Percentiles rank a stretch among this genome's conserved stretches.
Conservation (phyloP, 2,329 filamentous ascomycete genomes). For the Penicillium sp. region DNA sequence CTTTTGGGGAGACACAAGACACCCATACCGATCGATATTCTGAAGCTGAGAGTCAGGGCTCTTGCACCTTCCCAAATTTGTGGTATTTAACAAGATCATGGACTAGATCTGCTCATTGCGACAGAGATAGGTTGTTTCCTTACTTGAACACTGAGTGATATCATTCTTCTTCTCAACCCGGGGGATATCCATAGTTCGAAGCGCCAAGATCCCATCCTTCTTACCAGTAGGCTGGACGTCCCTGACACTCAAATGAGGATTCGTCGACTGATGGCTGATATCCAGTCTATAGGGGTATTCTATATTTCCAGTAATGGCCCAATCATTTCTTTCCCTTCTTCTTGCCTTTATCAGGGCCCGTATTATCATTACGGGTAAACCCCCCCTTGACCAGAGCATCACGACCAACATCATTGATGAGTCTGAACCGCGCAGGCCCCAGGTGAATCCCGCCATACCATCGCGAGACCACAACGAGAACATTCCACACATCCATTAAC, state of each 20-base stretch:
- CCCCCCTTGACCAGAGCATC: conserved; percentile 81
- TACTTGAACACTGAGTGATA: not conserved
- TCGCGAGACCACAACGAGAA: conserved; percentile 86
- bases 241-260: not conserved
- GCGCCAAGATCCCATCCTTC: not conserved
- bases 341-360: conserved; percentile 54
- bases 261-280: not conserved
- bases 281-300: not conserved
- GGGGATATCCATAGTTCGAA: too few relatives aligned
- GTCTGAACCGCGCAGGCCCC: conserved; percentile 83
- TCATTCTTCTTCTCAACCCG: not conserved
- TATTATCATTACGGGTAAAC: conserved; percentile 58
- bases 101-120: too few relatives aligned
- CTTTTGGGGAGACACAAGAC: too few relatives aligned
- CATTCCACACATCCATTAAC: conserved; percentile 90
- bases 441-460: conserved; percentile 95
- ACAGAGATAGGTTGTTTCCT: too few relatives aligned
- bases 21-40: too few relatives aligned
- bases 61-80: too few relatives aligned
- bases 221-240: not conserved
- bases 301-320: not conserved
- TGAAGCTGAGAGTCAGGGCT: too few relatives aligned
- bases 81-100: too few relatives aligned
- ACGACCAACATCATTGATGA: conserved; percentile 84
- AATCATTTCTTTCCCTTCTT: conserved; percentile 52